phyloP scores from a whole-genome alignment of 345 rosid species.

The Euphorbia pulcherrima region DNA sequence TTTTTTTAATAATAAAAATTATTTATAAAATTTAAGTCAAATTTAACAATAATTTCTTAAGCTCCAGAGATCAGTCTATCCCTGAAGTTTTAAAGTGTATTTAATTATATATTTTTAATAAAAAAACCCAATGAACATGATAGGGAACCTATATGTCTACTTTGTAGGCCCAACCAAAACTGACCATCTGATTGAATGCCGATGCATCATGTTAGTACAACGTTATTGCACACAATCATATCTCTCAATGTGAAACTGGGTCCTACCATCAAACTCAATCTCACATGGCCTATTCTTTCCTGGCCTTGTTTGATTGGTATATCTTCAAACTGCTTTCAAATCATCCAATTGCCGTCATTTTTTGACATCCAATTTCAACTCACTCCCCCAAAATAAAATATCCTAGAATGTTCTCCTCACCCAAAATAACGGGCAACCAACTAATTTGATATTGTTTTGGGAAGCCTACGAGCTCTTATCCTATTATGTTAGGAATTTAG shows the following conservation, averaged over 20 bases:
- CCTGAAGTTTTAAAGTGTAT: too few species aligned
- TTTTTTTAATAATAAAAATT: too few species aligned
- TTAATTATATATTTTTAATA: too few species aligned
- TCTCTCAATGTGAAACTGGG: not conserved
- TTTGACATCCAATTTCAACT: not conserved
- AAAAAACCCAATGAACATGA: too few species aligned
- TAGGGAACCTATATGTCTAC: too few species aligned
- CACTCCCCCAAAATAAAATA: not conserved
- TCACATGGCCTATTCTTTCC: not conserved
- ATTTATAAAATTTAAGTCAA: too few species aligned
- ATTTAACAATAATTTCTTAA: too few species aligned
- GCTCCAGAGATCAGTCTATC: too few species aligned
- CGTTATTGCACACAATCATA: slow-evolving; percentile 3
- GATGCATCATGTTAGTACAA: not conserved
- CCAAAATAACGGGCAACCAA: too few species aligned
- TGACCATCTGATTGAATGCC: not conserved
- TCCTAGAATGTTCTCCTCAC: not conserved
- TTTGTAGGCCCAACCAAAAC: not conserved
- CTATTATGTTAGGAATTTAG: too few species aligned
- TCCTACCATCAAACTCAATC: slow-evolving; percentile 1
- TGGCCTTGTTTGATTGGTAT: not conserved
- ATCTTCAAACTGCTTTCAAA: not conserved
- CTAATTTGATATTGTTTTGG: too few species aligned
- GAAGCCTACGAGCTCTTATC: too few species aligned
- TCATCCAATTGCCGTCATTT: not conserved